phyloP scores from a whole-genome alignment of 164 flowering plant genomes.

The Malania oleifera region DNA sequence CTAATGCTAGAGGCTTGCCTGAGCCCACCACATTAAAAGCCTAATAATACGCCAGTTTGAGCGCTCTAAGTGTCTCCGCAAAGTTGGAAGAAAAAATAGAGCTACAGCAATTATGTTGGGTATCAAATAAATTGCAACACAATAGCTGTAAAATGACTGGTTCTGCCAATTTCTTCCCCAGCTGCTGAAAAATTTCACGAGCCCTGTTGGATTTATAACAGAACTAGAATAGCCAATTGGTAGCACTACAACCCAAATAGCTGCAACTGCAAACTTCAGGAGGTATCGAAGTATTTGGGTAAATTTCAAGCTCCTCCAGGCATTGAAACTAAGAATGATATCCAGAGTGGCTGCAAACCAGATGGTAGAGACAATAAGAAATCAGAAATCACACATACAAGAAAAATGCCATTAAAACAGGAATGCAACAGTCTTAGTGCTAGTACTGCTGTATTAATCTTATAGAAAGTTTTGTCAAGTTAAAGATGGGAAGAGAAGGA shows the following conservation, averaged over 20 bases:
- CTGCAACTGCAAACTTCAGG: conserved; percentile 77
- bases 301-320: conserved; percentile 81
- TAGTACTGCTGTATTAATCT: conserved; percentile 3
- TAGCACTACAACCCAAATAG: conserved; percentile 79
- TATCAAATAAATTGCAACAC: conserved; percentile 67
- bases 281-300: conserved; percentile 77
- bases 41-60: conserved; percentile 66
- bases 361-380: conserved; percentile 12
- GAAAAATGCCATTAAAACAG: background rate
- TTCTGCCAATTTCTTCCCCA: conserved; percentile 62
- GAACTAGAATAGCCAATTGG: conserved; percentile 75
- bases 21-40: conserved; percentile 95
- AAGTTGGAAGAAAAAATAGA: conserved; percentile 66
- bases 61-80: conserved; percentile 78
- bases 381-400: background rate
- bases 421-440: background rate
- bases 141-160: conserved; percentile 61
- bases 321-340: conserved; percentile 71
- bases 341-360: conserved; percentile 76
- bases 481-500: background rate
- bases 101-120: conserved; percentile 76
- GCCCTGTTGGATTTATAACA: conserved; percentile 70
- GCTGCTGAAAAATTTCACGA: conserved; percentile 58
- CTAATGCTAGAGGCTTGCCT: conserved; percentile 45
- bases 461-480: background rate